Evolutionary conservation across 371 early-diverging fungal genomes (phyloP), one percentile per base, ranked within the genome.

Genomic region (Parasitella parasitica): DNA sequence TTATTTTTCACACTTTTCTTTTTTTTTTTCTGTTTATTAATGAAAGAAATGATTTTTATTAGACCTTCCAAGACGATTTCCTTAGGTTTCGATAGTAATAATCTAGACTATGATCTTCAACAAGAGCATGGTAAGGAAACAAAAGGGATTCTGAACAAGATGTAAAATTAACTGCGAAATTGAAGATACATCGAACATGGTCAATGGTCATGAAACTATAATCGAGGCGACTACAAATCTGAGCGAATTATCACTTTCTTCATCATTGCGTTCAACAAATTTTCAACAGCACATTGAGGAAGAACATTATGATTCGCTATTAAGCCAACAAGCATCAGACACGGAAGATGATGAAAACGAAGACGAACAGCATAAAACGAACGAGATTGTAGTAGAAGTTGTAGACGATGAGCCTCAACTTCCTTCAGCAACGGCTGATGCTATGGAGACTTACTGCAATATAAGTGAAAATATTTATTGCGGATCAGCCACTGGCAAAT

Each of bases 401-500:
- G 49, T 54, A 22, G 13, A 46, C 27, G 54, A 54, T 22, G 57
- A 52, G 16, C 46, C 48, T 12, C 48, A 54, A 6, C 57, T 77
- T 7, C 78, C 81, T 2, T 72, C 76, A 28, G 76, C 78, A 43
- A 81, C 78, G 1, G 71, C 69, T 0, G 83, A 84, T 36, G 88
- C 86, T 0, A 75, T 83, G 66, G 73, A 76, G 28, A 75, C 80
- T 0, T 89, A 83, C 54, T 71, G 71, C n/a, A 88, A 85, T 41
- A 89, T 92, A 48, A 64, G 76, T 11, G 73, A 76, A 18, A 92
- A 90, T 58, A 83, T 86, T 54, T 91, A 84, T 66, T 77, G 77
- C 53, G 89, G 90, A 26, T 69, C 82, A 37, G 90, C 90, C 0
- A 86, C 82, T 24, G 91, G 90, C 18, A 76, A 78, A 57, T 86